phyloP scores from a whole-genome alignment of 352 stramenopile species.

The Phytophthora tubulina region DNA sequence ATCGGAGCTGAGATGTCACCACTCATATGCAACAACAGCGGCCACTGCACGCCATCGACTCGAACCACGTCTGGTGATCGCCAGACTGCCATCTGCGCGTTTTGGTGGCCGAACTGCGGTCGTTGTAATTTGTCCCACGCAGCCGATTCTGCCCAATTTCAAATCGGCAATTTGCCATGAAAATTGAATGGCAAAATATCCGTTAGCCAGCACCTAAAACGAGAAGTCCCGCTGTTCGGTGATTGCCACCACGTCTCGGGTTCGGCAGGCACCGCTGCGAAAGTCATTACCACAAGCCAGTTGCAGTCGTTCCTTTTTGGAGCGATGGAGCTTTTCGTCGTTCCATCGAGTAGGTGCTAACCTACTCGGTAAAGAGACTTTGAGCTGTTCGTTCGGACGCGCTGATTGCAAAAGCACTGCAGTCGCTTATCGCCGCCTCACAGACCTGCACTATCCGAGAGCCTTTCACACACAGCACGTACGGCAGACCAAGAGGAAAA shows the following conservation, averaged over 20 bases:
- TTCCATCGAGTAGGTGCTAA: slow-evolving; percentile 3
- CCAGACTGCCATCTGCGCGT: slow-evolving; percentile 10
- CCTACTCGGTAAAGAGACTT: too few relatives aligned
- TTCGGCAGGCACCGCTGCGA: neutral
- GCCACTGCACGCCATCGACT: neutral
- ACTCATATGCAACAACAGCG: neutral
- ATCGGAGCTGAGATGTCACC: slow-evolving; percentile 2
- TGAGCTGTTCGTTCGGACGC: too few relatives aligned
- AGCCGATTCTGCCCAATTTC: neutral
- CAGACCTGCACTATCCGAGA: slow-evolving; percentile 9
- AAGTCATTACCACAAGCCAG: slow-evolving; percentile 1
- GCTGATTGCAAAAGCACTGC: too few relatives aligned
- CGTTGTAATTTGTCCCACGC: neutral
- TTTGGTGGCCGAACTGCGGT: neutral
- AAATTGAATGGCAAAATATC: too few relatives aligned
- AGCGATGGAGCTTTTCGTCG: neutral
- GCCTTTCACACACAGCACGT: neutral
- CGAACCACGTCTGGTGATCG: slow-evolving; percentile 12
- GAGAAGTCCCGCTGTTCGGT: neutral
- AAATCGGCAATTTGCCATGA: too few relatives aligned
- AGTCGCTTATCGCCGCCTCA: neutral
- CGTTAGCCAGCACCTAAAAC: too few relatives aligned
- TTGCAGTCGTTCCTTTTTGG: neutral
- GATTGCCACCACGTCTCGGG: neutral
- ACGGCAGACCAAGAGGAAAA: slow-evolving; percentile 23